phyloP scores from a whole-genome alignment of 495 filamentous ascomycete species.

The Aspergillus coremiiformis region DNA sequence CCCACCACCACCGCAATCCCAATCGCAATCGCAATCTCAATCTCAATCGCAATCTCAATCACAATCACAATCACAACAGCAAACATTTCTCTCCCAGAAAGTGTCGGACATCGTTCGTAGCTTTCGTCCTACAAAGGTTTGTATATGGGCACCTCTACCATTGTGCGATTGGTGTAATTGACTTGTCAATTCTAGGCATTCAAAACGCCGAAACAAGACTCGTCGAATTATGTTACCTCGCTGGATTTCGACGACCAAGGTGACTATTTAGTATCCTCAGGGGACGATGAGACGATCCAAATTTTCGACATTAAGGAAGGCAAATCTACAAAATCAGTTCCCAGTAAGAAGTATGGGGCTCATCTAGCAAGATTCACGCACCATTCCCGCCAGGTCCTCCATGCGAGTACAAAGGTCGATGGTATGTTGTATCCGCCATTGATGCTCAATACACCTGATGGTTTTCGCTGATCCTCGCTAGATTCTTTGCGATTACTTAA shows the following conservation, averaged over 20 bases:
- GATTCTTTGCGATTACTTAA: conserved; percentile 86
- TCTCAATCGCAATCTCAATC: conserved; percentile 21
- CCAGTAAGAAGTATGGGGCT: conserved; percentile 89
- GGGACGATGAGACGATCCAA: conserved; percentile 89
- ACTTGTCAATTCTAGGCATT: conserved; percentile 24
- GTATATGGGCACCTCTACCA: not conserved
- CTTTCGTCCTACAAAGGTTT: conserved; percentile 42
- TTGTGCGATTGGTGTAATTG: conserved; percentile 9
- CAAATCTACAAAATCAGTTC: conserved; percentile 71
- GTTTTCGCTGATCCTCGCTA: conserved; percentile 12
- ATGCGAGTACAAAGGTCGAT: conserved; percentile 92
- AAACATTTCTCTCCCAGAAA: conserved; percentile 33
- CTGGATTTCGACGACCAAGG: conserved; percentile 95
- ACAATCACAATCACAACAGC: conserved; percentile 16
- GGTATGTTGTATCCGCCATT: conserved; percentile 20
- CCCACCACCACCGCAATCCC: conserved; percentile 19
- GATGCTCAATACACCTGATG: not conserved
- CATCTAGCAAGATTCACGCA: conserved; percentile 93
- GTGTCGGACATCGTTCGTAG: conserved; percentile 42
- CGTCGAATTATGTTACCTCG: conserved; percentile 49
- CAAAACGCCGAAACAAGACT: conserved; percentile 32
- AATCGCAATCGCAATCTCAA: conserved; percentile 18
- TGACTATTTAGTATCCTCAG: conserved; percentile 77
- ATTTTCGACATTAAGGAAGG: conserved; percentile 89
- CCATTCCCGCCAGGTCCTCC: conserved; percentile 76